phyloP scores from a whole-genome alignment of 108 stramenopile species.

The Fragilaria crotonensis region DNA sequence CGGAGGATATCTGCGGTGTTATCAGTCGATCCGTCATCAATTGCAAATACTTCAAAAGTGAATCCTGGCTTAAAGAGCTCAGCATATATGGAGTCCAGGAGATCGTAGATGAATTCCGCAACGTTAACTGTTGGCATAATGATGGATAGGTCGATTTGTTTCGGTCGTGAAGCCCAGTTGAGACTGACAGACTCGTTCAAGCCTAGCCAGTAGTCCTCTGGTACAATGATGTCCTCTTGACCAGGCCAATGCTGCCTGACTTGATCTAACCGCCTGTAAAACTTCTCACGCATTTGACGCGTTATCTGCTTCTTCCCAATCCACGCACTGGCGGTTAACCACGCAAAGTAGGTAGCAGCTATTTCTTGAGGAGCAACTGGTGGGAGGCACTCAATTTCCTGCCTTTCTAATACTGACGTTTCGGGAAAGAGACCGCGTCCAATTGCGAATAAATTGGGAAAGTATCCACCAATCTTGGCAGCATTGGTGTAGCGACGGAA shows the following conservation, averaged over 20 bases:
- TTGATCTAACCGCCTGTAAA: not conserved
- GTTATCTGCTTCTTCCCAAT: constrained; percentile 4
- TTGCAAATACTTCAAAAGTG: constrained; percentile 3
- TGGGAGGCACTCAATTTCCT: not conserved
- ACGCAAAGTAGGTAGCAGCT: not conserved
- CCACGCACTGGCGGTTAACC: not conserved
- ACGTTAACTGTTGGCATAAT: constrained; percentile 1
- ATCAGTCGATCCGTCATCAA: constrained; percentile 5
- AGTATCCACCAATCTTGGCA: constrained; percentile 1
- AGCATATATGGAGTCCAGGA: constrained; percentile 2
- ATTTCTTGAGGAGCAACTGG: not conserved
- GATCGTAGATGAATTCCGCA: not conserved
- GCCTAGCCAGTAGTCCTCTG: not conserved
- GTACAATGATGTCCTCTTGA: not conserved
- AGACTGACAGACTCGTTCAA: not conserved
- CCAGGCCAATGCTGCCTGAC: not conserved
- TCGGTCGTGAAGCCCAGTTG: not conserved
- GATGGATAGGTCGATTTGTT: constrained; percentile 1
- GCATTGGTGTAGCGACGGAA: not conserved
- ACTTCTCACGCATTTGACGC: not conserved
- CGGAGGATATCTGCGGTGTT: not conserved
- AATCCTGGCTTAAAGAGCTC: not conserved
- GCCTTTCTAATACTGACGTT: not conserved
- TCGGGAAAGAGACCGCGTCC: not conserved
- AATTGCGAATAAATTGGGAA: not conserved